Evolutionary conservation across 176 grass and related monocot species (phyloP), one percentile per base, ranked within the genome.

Genomic region (Carex kokanica): DNA sequence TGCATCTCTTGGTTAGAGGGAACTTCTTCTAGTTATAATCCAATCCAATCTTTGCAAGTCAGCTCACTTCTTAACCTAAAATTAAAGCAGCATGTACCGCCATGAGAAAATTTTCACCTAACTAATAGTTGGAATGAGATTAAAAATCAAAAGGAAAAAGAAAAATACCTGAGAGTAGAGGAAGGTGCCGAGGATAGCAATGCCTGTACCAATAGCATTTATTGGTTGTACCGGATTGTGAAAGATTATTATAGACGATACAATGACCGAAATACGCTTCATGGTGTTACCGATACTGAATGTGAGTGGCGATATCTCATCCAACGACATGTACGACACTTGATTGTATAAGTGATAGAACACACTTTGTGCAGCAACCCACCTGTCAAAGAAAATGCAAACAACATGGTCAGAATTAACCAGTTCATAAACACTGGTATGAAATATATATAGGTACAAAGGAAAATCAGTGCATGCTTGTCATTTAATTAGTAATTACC

Each of bases 301-400:
- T 23, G 95, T 98, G 31, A 98, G 87, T 40, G 95, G 95, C 14
- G 95, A 94, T 43, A 98, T 98, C 83, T 98, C 89, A 13, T 98
- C 92, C 36, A 98, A 45, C 0, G 95, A 98, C 95, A 98, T 98
- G 92, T 98, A 98, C 6, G 95, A 98, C 45, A 94, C 92, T 58
- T 98, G 95, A 87, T 98, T 98, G 86, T 98, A 98, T 17, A 98
- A 77, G 85, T 98, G 95, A 87, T 98, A 98, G 92, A 98, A 98
- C 78, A 98, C 87, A 58, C 95, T 98, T 68, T 98, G 95, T 23
- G 95, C 95, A 11, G 84, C 95, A 74, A 94, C 84, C 95, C 95
- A 98, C 95, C 95, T 81, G 52, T 11, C 68, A 87, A 4, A 85
- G 14, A 88, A 38, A 16, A 43, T 43, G 41, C 58, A 25, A 70